These are phyloP conservation scores for Rhizopogon sp. DNA, from an alignment of 768 basidiomycete genomes.

Conservation along the genomic window DNA sequence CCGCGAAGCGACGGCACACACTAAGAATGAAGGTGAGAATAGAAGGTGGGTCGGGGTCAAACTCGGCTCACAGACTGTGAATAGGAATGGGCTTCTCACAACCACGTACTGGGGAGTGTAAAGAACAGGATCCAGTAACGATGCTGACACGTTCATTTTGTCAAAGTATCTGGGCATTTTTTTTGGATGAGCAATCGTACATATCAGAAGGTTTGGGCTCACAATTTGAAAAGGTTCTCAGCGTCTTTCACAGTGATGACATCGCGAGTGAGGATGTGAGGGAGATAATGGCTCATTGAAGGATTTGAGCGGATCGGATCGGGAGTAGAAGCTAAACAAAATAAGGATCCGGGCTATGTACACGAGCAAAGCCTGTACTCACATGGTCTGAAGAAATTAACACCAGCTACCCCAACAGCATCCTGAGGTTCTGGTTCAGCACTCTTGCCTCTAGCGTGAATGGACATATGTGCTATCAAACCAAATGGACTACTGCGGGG, in stretches of 20 bases:
- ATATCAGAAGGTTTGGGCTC: constrained; percentile 11
- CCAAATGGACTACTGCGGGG: constrained; percentile 65
- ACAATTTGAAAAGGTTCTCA: constrained; percentile 73
- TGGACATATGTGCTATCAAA: constrained; percentile 62
- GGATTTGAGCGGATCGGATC: constrained; percentile 35
- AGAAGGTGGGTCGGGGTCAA: neutral
- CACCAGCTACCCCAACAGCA: constrained; percentile 61
- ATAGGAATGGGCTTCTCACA: constrained; percentile 84
- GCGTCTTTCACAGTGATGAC: constrained; percentile 62
- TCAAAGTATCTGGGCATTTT: constrained; percentile 56
- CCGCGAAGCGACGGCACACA: constrained; percentile 85
- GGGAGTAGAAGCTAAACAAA: constrained; percentile 33
- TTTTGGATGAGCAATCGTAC: neutral
- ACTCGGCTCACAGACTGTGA: constrained; percentile 76
- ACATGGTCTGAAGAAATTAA: constrained; percentile 66
- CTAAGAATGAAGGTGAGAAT: constrained; percentile 31
- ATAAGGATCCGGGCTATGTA: neutral
- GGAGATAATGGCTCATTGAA: constrained; percentile 42
- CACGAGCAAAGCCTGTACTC: constrained; percentile 15
- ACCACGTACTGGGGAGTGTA: constrained; percentile 82
- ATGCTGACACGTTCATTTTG: constrained; percentile 74
- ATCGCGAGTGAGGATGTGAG: constrained; percentile 60
- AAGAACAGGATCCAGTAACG: constrained; percentile 73
- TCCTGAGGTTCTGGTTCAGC: constrained; percentile 41
- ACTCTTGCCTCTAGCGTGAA: constrained; percentile 41